These are phyloP conservation scores for Suillus subaureus DNA, from an alignment of 768 basidiomycete species.

Conservation along the genomic window DNA sequence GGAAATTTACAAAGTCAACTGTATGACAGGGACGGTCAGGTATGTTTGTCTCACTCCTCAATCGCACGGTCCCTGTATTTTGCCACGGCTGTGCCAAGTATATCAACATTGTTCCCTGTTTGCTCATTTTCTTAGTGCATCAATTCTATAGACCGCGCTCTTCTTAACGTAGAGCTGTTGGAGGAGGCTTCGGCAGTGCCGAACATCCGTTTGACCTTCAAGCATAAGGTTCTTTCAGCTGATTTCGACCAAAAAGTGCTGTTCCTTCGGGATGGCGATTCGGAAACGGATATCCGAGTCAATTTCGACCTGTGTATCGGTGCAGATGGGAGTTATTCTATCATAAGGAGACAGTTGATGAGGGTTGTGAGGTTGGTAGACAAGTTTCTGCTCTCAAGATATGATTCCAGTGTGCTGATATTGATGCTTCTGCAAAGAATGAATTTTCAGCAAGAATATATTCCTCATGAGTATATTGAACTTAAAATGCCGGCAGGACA, in stretches of 20 bases:
- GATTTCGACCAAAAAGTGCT: constrained; percentile 73
- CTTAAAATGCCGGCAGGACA: constrained; percentile 88
- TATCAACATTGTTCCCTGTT: constrained; percentile 19
- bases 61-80: constrained; percentile 11
- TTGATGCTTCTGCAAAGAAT: constrained; percentile 56
- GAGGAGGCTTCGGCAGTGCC: constrained; percentile 65
- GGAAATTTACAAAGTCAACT: constrained; percentile 79
- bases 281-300: constrained; percentile 45
- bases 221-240: constrained; percentile 74
- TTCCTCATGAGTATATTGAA: constrained; percentile 95
- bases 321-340: constrained; percentile 92
- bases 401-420: constrained; percentile 3
- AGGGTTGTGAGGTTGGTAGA: constrained; percentile 77
- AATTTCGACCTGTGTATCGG: constrained; percentile 85
- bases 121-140: constrained; percentile 65
- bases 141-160: constrained; percentile 88
- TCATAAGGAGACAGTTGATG: constrained; percentile 94
- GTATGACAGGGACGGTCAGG: constrained; percentile 90
- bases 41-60: constrained; percentile 38
- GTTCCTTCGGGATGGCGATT: constrained; percentile 48
- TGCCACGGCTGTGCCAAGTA: constrained; percentile 21
- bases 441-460: constrained; percentile 94
- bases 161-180: constrained; percentile 86
- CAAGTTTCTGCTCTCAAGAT: constrained; percentile 11
- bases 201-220: constrained; percentile 73